phyloP scores from a whole-genome alignment of 1,139 yeast genomes.

The Suhomyces yuchorum region DNA sequence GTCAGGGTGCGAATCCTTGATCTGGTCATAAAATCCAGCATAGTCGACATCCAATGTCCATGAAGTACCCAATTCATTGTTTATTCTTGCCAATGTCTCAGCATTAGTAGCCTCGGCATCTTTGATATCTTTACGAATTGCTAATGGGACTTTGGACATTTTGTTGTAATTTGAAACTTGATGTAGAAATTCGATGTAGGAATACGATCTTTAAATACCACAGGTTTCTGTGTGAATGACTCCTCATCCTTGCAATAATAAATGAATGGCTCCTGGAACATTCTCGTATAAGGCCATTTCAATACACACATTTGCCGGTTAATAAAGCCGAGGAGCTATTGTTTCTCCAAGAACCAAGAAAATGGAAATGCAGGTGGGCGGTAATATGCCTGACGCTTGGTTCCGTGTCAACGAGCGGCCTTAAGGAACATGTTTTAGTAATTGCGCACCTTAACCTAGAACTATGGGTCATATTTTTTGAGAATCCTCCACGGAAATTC shows the following conservation, averaged over 20 bases:
- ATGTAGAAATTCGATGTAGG: neutral
- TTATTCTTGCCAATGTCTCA: constrained; percentile 9
- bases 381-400: neutral
- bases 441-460: neutral
- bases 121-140: constrained; percentile 14
- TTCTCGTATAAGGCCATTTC: neutral
- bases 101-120: constrained; percentile 15
- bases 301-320: neutral
- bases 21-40: constrained; percentile 10
- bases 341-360: neutral
- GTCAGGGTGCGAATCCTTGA: constrained; percentile 8
- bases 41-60: constrained; percentile 17
- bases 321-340: neutral
- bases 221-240: neutral
- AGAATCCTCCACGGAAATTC: neutral
- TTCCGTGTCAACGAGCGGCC: neutral
- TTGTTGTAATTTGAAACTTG: neutral
- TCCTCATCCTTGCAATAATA: neutral
- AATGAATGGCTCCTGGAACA: neutral
- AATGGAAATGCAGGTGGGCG: neutral
- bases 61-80: constrained; percentile 11
- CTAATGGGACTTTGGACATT: constrained; percentile 17
- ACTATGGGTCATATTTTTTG: neutral
- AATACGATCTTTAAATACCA: neutral
- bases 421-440: neutral